Base-by-base conservation (phyloP, 2,329 filamentous ascomycete genomes). In the Hypomyces rosellus region DNA sequence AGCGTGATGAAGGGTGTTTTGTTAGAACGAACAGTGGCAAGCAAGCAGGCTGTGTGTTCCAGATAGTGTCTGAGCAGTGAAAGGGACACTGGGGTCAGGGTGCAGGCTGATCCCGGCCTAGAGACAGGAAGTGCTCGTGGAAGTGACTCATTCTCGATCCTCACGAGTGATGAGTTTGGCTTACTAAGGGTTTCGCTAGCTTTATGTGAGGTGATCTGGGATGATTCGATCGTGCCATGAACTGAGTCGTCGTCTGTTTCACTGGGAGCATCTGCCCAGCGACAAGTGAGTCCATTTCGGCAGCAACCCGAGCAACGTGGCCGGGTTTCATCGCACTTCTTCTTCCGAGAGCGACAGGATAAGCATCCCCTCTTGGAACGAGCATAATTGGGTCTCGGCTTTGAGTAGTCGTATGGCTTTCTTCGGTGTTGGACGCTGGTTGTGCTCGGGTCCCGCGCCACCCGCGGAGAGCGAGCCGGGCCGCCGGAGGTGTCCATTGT, bases 301-400 rank as follows among this genome's bases (percentile, higher is more conserved):
- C 56, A 57, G 38, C 64, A 67, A n/a, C 60, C 59, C n/a, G 53
- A 48, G 46, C 68, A 71, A 16, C 61, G 56, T 2, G 67, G 68
- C 53, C 66, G 68, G 11, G 55, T 55, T 56, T 70, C 66, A 42
- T 70, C 67, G 54, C 68, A 72, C 53, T 71, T 72, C 62, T 70
- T 70, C 61, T 71, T 70, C n/a, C 69, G 64, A 13, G 56, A 58
- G 34, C 69, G 65, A 54, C 69, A 72, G 16, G 68, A 69, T 46
- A 69, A 54, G 55, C 69, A 71, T 9, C 69, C 69, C 20, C 16
- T 37, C 34, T 37, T 46, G 16, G 16, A 46, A 12, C 44, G 44
- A 22, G 44, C 25, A 20, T 46, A 37, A 33, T 46, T 46, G 34
- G 44, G 44, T 36, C 44, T 33, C 44, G 22, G 12, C 37, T 46